Evolutionary conservation across 768 basidiomycete genomes (phyloP).

Genomic region (Boletus tylopilopsis): DNA sequence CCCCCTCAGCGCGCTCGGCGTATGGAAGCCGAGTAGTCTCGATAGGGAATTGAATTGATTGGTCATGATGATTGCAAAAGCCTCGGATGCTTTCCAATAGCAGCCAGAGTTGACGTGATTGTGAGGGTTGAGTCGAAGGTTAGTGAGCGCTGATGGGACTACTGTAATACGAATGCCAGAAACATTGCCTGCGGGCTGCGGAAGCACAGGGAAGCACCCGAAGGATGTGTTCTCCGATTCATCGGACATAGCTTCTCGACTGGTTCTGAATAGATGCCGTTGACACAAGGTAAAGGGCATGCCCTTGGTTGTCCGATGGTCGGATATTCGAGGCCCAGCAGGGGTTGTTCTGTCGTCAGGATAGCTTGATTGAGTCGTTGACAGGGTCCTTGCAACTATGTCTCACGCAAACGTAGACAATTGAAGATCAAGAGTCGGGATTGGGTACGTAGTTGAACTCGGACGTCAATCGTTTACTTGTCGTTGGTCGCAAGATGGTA

Average conservation of each 20-base stretch:
- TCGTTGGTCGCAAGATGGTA: too few species aligned
- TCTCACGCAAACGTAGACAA: too few species aligned
- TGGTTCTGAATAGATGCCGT: neutral
- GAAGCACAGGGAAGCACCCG: constrained; percentile 7
- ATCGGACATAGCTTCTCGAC: neutral
- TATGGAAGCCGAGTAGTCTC: neutral
- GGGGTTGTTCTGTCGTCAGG: neutral
- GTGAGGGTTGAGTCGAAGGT: neutral
- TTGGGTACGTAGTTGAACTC: too few species aligned
- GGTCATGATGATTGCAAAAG: neutral
- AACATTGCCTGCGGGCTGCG: neutral
- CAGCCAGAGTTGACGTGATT: neutral
- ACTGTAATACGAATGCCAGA: neutral
- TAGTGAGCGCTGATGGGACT: neutral
- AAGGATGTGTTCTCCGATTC: neutral
- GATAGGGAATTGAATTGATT: neutral
- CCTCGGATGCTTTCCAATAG: constrained; percentile 1
- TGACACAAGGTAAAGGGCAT: neutral
- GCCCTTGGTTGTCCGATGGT: neutral
- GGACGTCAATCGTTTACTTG: too few species aligned
- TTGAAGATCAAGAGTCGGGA: too few species aligned
- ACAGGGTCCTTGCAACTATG: neutral
- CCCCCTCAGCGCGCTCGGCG: neutral
- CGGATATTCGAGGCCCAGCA: neutral
- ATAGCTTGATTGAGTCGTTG: neutral